Percentiles rank a stretch among this genome's conserved stretches.
These are phyloP conservation scores for Candida easanensis DNA, from an alignment of 805 yeast species.

Conservation along the genomic window DNA sequence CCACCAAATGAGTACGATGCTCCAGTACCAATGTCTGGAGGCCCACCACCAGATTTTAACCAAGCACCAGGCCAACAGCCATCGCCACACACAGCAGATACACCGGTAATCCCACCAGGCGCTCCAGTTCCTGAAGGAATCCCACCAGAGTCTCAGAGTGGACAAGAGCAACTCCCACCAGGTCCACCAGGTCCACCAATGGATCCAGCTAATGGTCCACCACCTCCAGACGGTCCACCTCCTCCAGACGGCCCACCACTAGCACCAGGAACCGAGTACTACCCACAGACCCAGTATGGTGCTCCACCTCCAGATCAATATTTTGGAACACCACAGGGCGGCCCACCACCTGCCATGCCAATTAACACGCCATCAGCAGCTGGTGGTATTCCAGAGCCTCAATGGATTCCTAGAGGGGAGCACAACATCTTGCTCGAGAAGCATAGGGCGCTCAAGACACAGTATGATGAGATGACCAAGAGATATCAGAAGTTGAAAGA, in stretches of 20 bases:
- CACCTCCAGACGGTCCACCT: not conserved
- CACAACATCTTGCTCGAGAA: not conserved
- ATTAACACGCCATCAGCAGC: too few relatives aligned
- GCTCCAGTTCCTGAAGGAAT: not conserved
- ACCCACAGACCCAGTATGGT: not conserved
- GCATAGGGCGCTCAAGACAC: conserved; percentile 18
- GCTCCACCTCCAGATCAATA: not conserved
- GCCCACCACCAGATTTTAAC: not conserved
- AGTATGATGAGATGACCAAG: conserved; percentile 21
- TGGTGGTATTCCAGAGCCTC: too few relatives aligned
- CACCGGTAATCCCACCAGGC: not conserved
- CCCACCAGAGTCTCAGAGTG: too few relatives aligned
- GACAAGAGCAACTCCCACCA: too few relatives aligned
- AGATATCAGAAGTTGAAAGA: conserved; percentile 25
- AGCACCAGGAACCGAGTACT: not conserved
- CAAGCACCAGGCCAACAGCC: too few relatives aligned
- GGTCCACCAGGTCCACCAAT: not conserved
- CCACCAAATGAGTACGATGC: not conserved
- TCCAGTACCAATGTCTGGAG: not conserved
- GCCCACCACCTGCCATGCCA: not conserved
- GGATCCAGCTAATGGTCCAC: not conserved
- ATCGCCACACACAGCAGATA: not conserved
- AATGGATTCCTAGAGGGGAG: not conserved
- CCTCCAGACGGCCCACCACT: not conserved
- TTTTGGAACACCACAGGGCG: not conserved